Percentiles rank a stretch among this genome's conserved stretches.
phyloP scores from a whole-genome alignment of 2,329 filamentous ascomycete species.

The Trichoderma guizhouense region DNA sequence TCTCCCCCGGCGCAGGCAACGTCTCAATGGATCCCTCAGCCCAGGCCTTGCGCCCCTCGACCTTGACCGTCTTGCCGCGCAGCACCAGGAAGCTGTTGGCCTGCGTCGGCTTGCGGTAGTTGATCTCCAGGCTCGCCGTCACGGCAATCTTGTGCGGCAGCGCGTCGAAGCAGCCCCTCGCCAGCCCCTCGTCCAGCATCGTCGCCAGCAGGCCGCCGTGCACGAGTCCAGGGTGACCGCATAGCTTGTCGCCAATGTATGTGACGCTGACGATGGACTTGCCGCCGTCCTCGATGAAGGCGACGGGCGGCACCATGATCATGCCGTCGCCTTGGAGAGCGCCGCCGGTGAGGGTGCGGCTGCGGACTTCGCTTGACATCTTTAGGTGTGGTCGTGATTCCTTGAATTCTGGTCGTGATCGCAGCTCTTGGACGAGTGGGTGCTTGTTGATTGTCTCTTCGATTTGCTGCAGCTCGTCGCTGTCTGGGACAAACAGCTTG shows the following conservation, averaged over 20 bases:
- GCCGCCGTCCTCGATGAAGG: slow-evolving; percentile 69
- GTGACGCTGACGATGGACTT: slow-evolving; percentile 68
- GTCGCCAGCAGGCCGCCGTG: slow-evolving; percentile 92
- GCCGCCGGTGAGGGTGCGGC: slow-evolving; percentile 77
- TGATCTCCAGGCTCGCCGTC: slow-evolving; percentile 78
- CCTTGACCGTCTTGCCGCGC: slow-evolving; percentile 73
- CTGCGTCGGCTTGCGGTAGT: slow-evolving; percentile 78
- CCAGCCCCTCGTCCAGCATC: slow-evolving; percentile 84
- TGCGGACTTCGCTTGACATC: slow-evolving; percentile 67
- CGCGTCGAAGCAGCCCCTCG: slow-evolving; percentile 81
- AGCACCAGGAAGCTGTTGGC: slow-evolving; percentile 76
- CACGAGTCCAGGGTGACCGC: slow-evolving; percentile 85
- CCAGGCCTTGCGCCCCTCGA: slow-evolving; percentile 93
- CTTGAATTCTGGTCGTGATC: slow-evolving; percentile 61
- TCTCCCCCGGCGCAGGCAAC: slow-evolving; percentile 58
- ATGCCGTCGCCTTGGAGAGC: slow-evolving; percentile 71
- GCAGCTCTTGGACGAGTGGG: slow-evolving; percentile 67
- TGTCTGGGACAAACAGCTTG: slow-evolving; percentile 56
- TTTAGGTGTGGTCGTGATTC: slow-evolving; percentile 86
- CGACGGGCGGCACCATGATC: slow-evolving; percentile 76
- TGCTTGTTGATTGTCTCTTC: slow-evolving; percentile 73
- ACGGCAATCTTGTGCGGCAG: slow-evolving; percentile 82
- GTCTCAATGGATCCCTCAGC: slow-evolving; percentile 85
- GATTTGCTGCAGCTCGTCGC: slow-evolving; percentile 56
- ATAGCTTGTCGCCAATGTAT: slow-evolving; percentile 76